Conservation (phyloP, 2,329 filamentous ascomycete genomes). For the Endothia cerciana region DNA sequence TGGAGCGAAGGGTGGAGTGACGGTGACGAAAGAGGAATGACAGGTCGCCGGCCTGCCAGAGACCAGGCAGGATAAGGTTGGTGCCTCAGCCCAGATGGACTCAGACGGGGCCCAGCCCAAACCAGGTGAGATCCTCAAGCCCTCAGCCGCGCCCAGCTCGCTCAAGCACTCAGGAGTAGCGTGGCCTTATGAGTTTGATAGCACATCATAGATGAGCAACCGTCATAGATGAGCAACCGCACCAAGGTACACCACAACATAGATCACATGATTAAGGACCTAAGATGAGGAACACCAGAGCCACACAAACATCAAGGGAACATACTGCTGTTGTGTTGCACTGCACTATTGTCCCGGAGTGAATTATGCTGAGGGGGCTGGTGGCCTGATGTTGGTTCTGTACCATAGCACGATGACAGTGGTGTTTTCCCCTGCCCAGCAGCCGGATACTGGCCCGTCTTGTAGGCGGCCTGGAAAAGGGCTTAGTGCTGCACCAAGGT, state of each 20-base stretch:
- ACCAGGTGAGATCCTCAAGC: not conserved
- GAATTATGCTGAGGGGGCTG: not conserved
- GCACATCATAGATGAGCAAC: no score
- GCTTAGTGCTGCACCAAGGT: not conserved
- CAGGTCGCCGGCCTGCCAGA: not conserved
- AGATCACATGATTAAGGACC: not conserved
- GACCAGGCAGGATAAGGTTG: not conserved
- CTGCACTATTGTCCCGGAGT: not conserved
- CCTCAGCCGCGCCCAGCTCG: no score
- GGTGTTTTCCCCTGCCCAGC: not conserved
- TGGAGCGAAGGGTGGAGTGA: not conserved
- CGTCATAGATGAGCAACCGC: no score
- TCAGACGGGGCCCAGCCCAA: not conserved
- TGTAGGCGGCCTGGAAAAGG: no score
- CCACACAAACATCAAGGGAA: no score
- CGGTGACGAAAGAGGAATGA: slow-evolving; percentile 3
- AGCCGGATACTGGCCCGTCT: no score
- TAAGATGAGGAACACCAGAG: not conserved
- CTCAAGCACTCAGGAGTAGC: no score
- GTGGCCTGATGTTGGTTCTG: not conserved
- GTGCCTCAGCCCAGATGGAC: not conserved
- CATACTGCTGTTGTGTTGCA: not conserved
- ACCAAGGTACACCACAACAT: no score
- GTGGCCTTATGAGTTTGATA: not conserved
- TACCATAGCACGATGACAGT: not conserved